Conservation (phyloP, 202 grass and related monocot genomes). For the Digitaria exilis region DNA sequence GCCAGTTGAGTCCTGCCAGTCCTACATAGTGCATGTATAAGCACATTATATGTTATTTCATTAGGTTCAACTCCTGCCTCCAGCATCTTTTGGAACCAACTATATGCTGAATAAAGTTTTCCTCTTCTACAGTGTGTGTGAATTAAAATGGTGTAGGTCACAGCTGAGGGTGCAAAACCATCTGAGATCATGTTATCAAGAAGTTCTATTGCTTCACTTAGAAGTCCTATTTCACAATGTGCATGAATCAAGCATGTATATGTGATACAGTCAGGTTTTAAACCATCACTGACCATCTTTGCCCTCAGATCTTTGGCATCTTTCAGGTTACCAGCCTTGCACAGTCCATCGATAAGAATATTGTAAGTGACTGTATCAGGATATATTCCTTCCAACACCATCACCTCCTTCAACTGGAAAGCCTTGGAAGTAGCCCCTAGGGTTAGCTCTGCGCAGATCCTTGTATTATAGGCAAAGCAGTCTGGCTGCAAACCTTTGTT, state of each 20-base stretch:
- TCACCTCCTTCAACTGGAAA: slow-evolving; percentile 75
- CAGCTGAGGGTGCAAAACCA: slow-evolving; percentile 58
- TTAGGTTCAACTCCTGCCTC: slow-evolving; percentile 59
- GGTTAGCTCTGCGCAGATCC: slow-evolving; percentile 64
- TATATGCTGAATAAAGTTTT: slow-evolving; percentile 62
- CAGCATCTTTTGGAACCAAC: slow-evolving; percentile 66
- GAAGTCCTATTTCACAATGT: slow-evolving; percentile 57
- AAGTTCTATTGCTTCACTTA: slow-evolving; percentile 66
- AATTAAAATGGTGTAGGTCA: slow-evolving; percentile 87
- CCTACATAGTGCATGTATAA: slow-evolving; percentile 79
- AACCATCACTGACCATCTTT: slow-evolving; percentile 76
- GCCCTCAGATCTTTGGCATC: slow-evolving; percentile 58
- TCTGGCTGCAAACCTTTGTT: slow-evolving; percentile 70
- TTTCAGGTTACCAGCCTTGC: slow-evolving; percentile 77
- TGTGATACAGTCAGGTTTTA: slow-evolving; percentile 76
- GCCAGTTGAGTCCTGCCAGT: slow-evolving; percentile 63
- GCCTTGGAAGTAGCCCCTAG: slow-evolving; percentile 50
- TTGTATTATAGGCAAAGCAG: slow-evolving; percentile 74
- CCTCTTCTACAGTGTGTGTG: slow-evolving; percentile 64
- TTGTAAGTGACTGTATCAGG: slow-evolving; percentile 77
- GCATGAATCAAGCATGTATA: slow-evolving; percentile 96
- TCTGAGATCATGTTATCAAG: slow-evolving; percentile 64
- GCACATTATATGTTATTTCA: slow-evolving; percentile 82
- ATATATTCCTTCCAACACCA: slow-evolving; percentile 58
- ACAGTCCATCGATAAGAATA: slow-evolving; percentile 77